These are phyloP conservation scores for Dothideomycetidae sp. DNA, from an alignment of 2,329 filamentous ascomycete species.

Conservation along the genomic window DNA sequence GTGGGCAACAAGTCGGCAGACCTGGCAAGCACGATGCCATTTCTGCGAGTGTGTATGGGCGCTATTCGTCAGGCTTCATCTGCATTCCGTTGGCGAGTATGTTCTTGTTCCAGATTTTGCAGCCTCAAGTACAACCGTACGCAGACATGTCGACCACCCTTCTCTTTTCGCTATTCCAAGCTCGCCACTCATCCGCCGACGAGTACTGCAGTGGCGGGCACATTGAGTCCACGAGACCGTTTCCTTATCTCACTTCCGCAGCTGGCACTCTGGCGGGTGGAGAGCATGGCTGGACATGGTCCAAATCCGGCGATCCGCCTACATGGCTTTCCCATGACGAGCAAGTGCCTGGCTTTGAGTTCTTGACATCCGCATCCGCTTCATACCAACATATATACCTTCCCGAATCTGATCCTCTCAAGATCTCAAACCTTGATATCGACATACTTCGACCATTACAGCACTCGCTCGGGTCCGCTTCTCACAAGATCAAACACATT, in stretches of 20 bases:
- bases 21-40: background rate
- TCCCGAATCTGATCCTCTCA: constrained; percentile 24
- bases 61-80: background rate
- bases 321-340: background rate
- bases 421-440: constrained; percentile 25
- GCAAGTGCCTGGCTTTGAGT: background rate
- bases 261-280: background rate
- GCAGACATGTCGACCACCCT: background rate
- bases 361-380: background rate
- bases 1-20: background rate
- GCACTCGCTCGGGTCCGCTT: constrained; percentile 17
- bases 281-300: background rate
- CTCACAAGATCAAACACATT: constrained; percentile 24
- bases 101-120: background rate
- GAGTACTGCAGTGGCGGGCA: background rate
- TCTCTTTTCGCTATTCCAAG: background rate
- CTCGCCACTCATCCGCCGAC: background rate
- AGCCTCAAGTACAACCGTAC: background rate
- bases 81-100: background rate
- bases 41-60: background rate
- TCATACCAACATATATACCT: constrained; percentile 17
- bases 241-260: background rate
- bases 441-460: constrained; percentile 21
- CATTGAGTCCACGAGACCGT: background rate
- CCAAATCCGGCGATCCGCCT: background rate